Evolutionary conservation across 2,329 filamentous ascomycete species (phyloP).

Genomic region (Hypoxylon sp.): DNA sequence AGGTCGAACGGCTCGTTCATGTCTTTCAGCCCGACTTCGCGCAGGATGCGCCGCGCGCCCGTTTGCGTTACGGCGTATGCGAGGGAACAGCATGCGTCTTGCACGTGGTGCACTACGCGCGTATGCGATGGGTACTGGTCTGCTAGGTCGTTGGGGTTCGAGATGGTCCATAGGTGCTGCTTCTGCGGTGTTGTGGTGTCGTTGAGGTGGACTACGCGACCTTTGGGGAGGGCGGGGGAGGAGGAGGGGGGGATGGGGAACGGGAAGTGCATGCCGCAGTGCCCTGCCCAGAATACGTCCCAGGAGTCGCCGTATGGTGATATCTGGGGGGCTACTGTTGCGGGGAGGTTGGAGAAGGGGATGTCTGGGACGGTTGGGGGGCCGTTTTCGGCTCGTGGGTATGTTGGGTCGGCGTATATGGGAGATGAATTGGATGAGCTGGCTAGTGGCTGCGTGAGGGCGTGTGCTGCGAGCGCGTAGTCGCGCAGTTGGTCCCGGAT

Average conservation of each 20-base stretch:
- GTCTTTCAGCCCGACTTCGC: slow-evolving; percentile 60
- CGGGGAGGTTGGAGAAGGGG: slow-evolving; percentile 39
- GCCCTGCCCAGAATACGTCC: slow-evolving; percentile 68
- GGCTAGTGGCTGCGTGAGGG: slow-evolving; percentile 44
- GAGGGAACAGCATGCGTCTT: slow-evolving; percentile 58
- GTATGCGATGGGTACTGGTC: slow-evolving; percentile 60
- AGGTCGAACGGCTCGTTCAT: slow-evolving; percentile 61
- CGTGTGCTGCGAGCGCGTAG: slow-evolving; percentile 47
- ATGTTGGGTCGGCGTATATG: slow-evolving; percentile 49
- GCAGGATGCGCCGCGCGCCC: slow-evolving; percentile 61
- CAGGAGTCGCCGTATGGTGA: slow-evolving; percentile 67
- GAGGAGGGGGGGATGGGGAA: no score
- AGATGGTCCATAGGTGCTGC: slow-evolving; percentile 48
- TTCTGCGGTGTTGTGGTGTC: slow-evolving; percentile 57
- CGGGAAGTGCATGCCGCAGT: slow-evolving; percentile 60
- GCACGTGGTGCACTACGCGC: slow-evolving; percentile 60
- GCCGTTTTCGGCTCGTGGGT: slow-evolving; percentile 52
- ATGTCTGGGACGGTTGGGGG: slow-evolving; percentile 36
- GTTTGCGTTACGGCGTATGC: slow-evolving; percentile 63
- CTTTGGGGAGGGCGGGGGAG: slow-evolving; percentile 50
- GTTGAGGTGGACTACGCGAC: slow-evolving; percentile 52
- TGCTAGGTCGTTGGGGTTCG: slow-evolving; percentile 50
- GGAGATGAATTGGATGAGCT: slow-evolving; percentile 55
- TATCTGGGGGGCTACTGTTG: slow-evolving; percentile 32
- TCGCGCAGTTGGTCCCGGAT: slow-evolving; percentile 59